These are phyloP conservation scores for Rhinocladiella mackenziei DNA, from an alignment of 2,329 filamentous ascomycete species.

Conservation along the genomic window DNA sequence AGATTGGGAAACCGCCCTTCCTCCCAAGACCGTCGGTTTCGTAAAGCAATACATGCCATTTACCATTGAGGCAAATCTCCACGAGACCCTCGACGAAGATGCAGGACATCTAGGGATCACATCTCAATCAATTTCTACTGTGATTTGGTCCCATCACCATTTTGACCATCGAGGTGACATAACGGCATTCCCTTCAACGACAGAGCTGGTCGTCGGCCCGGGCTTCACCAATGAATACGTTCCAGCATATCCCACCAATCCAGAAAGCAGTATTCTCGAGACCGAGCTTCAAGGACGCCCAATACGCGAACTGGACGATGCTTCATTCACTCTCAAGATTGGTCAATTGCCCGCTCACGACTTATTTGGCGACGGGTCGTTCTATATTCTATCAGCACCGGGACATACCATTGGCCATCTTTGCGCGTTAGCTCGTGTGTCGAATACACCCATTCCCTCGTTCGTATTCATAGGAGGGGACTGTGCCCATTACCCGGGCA, in stretches of 20 bases:
- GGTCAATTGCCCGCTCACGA: conserved; percentile 40
- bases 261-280: conserved; percentile 35
- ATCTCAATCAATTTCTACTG: conserved; percentile 9
- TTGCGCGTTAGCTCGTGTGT: conserved; percentile 46
- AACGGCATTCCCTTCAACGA: conserved; percentile 43
- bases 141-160: conserved; percentile 33
- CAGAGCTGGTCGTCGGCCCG: conserved; percentile 51
- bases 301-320: conserved; percentile 24
- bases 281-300: conserved; percentile 33
- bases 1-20: conserved; percentile 25
- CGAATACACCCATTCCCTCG: conserved; percentile 24
- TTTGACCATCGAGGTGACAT: conserved; percentile 50
- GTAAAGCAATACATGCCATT: conserved; percentile 9
- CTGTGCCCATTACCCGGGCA: conserved; percentile 40
- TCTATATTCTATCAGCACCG: conserved; percentile 44
- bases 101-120: not conserved
- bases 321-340: conserved; percentile 12
- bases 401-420: conserved; percentile 48
- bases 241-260: conserved; percentile 46
- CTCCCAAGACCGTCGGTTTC: conserved; percentile 6
- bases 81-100: conserved; percentile 5
- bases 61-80: not conserved
- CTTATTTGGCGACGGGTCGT: conserved; percentile 40
- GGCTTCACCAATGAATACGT: conserved; percentile 46
- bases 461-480: conserved; percentile 53